Percentiles rank a stretch among this genome's conserved stretches.
These are phyloP conservation scores for Nematocida sp. DNA, from an alignment of 371 early-diverging fungal genomes.

Conservation along the genomic window DNA sequence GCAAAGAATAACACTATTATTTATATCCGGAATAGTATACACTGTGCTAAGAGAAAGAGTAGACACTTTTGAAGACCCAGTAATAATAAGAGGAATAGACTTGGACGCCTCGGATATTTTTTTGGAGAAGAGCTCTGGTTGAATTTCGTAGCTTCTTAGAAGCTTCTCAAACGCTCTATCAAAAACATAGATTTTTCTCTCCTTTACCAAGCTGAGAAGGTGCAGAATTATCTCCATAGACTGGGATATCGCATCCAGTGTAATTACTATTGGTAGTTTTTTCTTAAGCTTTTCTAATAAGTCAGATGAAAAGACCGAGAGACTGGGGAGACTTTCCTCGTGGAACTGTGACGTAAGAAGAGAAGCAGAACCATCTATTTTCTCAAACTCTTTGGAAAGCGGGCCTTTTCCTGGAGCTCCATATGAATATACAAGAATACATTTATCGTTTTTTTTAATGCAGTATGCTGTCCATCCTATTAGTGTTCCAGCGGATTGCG, in stretches of 20 bases:
- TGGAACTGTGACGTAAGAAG: slow-evolving; percentile 9
- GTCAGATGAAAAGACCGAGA: not conserved
- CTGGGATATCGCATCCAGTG: slow-evolving; percentile 31
- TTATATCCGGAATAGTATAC: not conserved
- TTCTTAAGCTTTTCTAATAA: not conserved
- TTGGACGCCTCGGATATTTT: not conserved
- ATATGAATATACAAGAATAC: slow-evolving; percentile 27
- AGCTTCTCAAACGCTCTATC: slow-evolving; percentile 36
- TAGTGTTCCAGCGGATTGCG: slow-evolving; percentile 47
- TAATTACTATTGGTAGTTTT: not conserved
- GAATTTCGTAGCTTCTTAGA: slow-evolving; percentile 29
- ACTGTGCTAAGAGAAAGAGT: not conserved
- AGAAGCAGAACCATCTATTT: not conserved
- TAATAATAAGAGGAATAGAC: not conserved
- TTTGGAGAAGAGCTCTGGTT: slow-evolving; percentile 17
- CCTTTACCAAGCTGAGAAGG: slow-evolving; percentile 37
- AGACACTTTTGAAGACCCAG: not conserved
- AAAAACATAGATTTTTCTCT: slow-evolving; percentile 8
- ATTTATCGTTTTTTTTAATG: not conserved
- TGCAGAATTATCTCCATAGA: slow-evolving; percentile 48
- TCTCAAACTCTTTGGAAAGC: slow-evolving; percentile 9
- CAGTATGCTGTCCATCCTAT: slow-evolving; percentile 53
- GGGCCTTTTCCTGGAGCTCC: slow-evolving; percentile 27
- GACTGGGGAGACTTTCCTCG: not conserved
- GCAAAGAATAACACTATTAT: slow-evolving; percentile 32